Evolutionary conservation across 2,329 filamentous ascomycete genomes (phyloP).

Genomic region (Colletotrichum incanum): DNA sequence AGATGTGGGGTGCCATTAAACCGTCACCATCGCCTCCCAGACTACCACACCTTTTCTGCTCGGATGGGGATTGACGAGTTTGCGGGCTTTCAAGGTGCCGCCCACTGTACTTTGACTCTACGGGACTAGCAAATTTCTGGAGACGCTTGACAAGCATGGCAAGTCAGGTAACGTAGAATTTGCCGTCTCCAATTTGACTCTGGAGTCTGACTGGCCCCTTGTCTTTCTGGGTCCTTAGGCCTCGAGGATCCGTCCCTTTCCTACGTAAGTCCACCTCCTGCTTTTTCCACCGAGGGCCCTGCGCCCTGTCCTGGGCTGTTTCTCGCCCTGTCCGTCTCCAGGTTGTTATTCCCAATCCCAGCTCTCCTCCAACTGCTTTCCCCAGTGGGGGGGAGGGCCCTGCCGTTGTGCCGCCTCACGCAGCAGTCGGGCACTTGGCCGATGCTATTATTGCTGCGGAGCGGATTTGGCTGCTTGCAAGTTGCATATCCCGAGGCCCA

Average conservation of each 20-base stretch:
- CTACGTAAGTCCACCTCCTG: background rate
- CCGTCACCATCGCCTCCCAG: slow-evolving; percentile 9
- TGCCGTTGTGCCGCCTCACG: slow-evolving; percentile 19
- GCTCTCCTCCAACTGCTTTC: background rate
- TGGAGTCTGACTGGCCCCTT: background rate
- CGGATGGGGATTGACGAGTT: background rate
- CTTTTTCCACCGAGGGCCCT: background rate
- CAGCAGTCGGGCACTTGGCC: slow-evolving; percentile 7
- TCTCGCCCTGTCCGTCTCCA: slow-evolving; percentile 25
- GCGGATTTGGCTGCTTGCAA: slow-evolving; percentile 8
- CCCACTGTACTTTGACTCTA: background rate
- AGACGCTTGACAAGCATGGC: slow-evolving; percentile 26
- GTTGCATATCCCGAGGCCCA: slow-evolving; percentile 24
- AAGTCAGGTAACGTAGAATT: slow-evolving; percentile 18
- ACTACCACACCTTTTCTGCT: slow-evolving; percentile 14
- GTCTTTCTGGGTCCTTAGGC: background rate
- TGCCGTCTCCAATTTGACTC: background rate
- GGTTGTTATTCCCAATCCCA: background rate
- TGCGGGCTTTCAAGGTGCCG: background rate
- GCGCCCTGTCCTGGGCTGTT: slow-evolving; percentile 28
- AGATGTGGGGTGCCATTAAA: slow-evolving; percentile 17
- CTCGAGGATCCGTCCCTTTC: background rate
- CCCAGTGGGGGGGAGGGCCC: background rate
- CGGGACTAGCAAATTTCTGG: background rate
- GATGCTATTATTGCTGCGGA: slow-evolving; percentile 25